A percentile compares a stretch with the other conserved stretches of the same genome.
Evolutionary conservation across 179 eudicot genomes (phyloP).

Genomic region (Drosera spatulata): DNA sequence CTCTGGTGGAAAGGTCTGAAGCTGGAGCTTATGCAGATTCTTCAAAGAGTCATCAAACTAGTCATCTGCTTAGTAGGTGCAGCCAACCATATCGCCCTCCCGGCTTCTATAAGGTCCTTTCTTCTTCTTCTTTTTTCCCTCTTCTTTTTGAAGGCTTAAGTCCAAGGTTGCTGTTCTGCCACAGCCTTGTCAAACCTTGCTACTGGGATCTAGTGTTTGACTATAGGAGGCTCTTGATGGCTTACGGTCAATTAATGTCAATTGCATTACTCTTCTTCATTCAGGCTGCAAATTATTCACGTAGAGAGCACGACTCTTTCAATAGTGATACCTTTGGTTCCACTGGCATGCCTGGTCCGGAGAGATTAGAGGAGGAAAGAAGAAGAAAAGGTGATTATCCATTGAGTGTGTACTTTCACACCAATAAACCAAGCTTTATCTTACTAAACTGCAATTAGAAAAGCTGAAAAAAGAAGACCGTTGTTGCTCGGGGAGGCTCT

Average conservation of each 20-base stretch:
- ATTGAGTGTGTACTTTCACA: background rate
- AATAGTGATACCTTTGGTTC: conserved; percentile 8
- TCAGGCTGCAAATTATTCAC: conserved; percentile 15
- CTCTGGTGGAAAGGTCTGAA: conserved; percentile 7
- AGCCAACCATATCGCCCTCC: conserved; percentile 35
- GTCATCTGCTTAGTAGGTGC: conserved; percentile 18
- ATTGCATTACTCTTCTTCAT: conserved; percentile 3
- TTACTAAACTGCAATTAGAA: too few relatives aligned
- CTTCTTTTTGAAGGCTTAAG: background rate
- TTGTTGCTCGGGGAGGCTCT: too few relatives aligned
- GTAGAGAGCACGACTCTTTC: conserved; percentile 1
- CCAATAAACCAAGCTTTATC: too few relatives aligned
- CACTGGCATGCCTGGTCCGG: conserved; percentile 9
- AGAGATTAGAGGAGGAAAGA: conserved; percentile 13
- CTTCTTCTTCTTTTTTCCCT: conserved; percentile 1
- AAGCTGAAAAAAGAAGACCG: too few relatives aligned
- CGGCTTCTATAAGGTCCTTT: conserved; percentile 16
- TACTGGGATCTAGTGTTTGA: conserved; percentile 3
- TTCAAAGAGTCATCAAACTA: conserved; percentile 12
- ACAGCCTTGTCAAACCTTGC: too few relatives aligned
- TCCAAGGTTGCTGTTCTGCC: too few relatives aligned
- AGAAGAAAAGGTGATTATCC: conserved; percentile 12
- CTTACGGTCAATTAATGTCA: conserved; percentile 1
- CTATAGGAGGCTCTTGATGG: conserved; percentile 2
- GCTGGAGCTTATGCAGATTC: conserved; percentile 10